A percentile compares a stretch with the other conserved stretches of the same genome.
Evolutionary conservation across 495 filamentous ascomycete genomes (phyloP).

Genomic region (Paragyromitra xinjiangensis): DNA sequence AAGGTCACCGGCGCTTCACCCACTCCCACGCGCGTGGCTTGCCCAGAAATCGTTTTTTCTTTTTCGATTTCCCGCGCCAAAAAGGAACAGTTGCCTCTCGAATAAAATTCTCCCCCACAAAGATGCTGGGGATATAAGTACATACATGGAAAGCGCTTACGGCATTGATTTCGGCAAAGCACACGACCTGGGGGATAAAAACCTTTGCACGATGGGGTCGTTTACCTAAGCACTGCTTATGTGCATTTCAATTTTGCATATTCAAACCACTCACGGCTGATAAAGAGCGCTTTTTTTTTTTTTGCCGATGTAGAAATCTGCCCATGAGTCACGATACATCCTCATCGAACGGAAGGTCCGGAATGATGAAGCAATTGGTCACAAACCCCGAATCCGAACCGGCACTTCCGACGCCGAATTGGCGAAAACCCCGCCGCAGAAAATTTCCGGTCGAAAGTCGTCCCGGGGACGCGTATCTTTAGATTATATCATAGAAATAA

Average conservation of each 20-base stretch:
- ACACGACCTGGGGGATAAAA: neutral
- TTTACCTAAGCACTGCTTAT: neutral
- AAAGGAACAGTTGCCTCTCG: slow-evolving; percentile 7
- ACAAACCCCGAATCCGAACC: slow-evolving; percentile 31
- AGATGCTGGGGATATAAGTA: neutral
- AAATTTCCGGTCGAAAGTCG: slow-evolving; percentile 5
- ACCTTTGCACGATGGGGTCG: neutral
- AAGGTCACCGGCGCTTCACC: slow-evolving; percentile 20
- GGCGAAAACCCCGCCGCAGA: slow-evolving; percentile 6
- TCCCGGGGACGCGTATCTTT: slow-evolving; percentile 8
- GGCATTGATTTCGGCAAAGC: neutral
- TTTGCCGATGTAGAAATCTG: neutral
- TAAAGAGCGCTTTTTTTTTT: neutral
- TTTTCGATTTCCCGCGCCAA: slow-evolving; percentile 27
- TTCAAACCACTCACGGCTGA: slow-evolving; percentile 5
- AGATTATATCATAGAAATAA: slow-evolving; percentile 22
- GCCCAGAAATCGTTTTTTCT: slow-evolving; percentile 13
- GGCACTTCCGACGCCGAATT: slow-evolving; percentile 12
- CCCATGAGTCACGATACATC: slow-evolving; percentile 15
- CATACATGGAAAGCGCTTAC: slow-evolving; percentile 2
- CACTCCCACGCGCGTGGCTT: slow-evolving; percentile 34
- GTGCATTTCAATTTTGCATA: neutral
- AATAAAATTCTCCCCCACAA: neutral
- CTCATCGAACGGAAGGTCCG: slow-evolving; percentile 3
- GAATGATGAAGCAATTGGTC: slow-evolving; percentile 1